Evolutionary conservation across 2,329 filamentous ascomycete species (phyloP).

Genomic region (Alternaria viburni): DNA sequence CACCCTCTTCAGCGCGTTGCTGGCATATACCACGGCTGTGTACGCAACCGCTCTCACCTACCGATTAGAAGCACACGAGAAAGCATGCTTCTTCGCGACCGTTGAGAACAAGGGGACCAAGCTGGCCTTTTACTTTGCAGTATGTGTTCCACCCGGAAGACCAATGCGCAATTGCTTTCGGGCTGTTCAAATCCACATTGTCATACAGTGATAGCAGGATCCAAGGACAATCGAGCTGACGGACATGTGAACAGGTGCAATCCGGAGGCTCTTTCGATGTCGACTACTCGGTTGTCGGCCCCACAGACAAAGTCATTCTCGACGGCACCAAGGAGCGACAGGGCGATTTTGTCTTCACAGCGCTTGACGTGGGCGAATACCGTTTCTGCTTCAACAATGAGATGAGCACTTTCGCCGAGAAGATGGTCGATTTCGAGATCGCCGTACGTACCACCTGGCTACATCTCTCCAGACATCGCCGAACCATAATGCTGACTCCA

Average conservation of each 20-base stretch:
- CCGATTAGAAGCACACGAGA: constrained; percentile 87
- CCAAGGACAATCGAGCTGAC: not conserved
- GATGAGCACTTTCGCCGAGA: constrained; percentile 97
- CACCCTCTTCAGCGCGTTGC: constrained; percentile 62
- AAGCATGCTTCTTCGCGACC: constrained; percentile 90
- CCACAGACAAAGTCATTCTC: constrained; percentile 79
- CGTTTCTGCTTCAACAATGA: constrained; percentile 98
- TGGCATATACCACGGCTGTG: constrained; percentile 72
- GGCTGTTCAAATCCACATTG: not conserved
- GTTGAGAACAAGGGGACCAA: constrained; percentile 82
- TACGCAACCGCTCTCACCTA: constrained; percentile 94
- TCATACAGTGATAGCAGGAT: no score
- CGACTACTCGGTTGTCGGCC: constrained; percentile 87
- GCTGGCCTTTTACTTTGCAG: constrained; percentile 98
- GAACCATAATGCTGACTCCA: not conserved
- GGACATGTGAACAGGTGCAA: constrained; percentile 73
- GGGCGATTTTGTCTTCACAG: constrained; percentile 97
- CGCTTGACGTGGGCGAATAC: constrained; percentile 86
- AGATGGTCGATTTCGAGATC: constrained; percentile 98
- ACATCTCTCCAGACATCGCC: not conserved
- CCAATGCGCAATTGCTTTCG: not conserved
- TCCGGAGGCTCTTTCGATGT: constrained; percentile 97
- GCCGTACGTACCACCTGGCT: constrained; percentile 65
- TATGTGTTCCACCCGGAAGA: constrained; percentile 54
- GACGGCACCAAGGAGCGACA: constrained; percentile 90